Base-by-base conservation (phyloP, 805 yeast species). In the Yarrowia sp. region DNA sequence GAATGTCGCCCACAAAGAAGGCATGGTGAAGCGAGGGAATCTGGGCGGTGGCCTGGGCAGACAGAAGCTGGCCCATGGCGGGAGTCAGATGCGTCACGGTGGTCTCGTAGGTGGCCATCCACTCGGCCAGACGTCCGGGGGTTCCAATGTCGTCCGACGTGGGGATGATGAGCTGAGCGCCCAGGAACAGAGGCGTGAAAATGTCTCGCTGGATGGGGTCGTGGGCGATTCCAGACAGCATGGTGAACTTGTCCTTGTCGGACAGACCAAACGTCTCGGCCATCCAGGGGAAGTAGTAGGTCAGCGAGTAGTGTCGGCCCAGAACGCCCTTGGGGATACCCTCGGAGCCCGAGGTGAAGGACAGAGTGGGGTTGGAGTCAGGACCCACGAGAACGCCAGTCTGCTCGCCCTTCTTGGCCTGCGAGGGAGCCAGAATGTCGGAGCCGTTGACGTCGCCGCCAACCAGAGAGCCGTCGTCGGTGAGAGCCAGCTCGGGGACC, bases 251-350 rank as follows among this genome's bases (percentile, higher is more conserved):
- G 78, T 96, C 99, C 42, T 87, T 84, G 67, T 85, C 89, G 49
- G 90, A 84, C 46, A 95, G 84, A 40, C 87, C 86, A 74, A 95
- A 95, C 53, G 88, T 85, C 77, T 91, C 79, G 19, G 98, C 83
- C 99, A 95, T 95, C 99, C 99, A 95, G 43, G 97, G 97, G 85
- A 95, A 95, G 80, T 95, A 95, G 81, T 95, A 95, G 2, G 99
- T 97, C 70, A 95, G 82, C 0, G 98, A 94, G 79, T 87, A 96
- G 76, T 95, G 99, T 80, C 99, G 90, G 64, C 99, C 99, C 69
- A 92, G 84, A 30, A 95, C 99, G 82, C 99, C 99, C 80, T 95
- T 95, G 73, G 99, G 99, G 71, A 94, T 83, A 78, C 99, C 99
- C 79, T 95, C 99, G 8, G 97, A 91, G 39, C 99, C 99, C 20